Base-by-base conservation (phyloP, 176 grass and related monocot species). In the Areca catechu region DNA sequence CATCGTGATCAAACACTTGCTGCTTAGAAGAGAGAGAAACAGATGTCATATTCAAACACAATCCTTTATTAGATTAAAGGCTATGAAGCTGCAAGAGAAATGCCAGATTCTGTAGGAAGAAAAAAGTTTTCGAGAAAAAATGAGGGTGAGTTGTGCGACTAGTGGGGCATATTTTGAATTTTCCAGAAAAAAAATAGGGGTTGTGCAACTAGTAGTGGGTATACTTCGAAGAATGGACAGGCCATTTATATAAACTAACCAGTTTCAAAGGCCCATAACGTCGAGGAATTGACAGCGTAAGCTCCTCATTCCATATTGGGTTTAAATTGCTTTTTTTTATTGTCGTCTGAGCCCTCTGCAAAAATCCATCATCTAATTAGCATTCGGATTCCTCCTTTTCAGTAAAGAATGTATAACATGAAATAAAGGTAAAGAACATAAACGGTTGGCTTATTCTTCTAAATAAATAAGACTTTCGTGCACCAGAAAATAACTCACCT, bases 221-320 rank as follows among this genome's bases (percentile, higher is more conserved):
- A 43, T 12, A 43, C 7, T 29, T 29, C 27, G 27, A 29, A 29
- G 27, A 4, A 29, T 29, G 1, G 10, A 43, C 7, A 30, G 4
- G 2, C 6, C 34, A 43, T 12, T 43, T 12, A 43, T 43, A 12
- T 12, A 62, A 75, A 73, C 84, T 74, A 80, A 98, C 93, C 72
- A 98, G 81, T 79, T 98, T 98, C 68, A 98, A 76, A 83, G 88
- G 75, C 48, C 93, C 88, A 50, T 92, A 89, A 64, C 70, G 83
- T 75, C 73, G 87, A 64, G 93, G 93, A 70, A 98, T 63, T 77
- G 78, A 73, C 71, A 98, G 57, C 34, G 83, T 88, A 65, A 98
- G 76, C 56, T 85, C 88, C 69, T 98, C 93, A 80, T 98, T 90
- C 88, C 93, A 98, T 63, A 98, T 63, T 20, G 93, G 93, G 74